These are phyloP conservation scores for Crucibulum laeve DNA, from an alignment of 768 basidiomycete species.

Conservation along the genomic window DNA sequence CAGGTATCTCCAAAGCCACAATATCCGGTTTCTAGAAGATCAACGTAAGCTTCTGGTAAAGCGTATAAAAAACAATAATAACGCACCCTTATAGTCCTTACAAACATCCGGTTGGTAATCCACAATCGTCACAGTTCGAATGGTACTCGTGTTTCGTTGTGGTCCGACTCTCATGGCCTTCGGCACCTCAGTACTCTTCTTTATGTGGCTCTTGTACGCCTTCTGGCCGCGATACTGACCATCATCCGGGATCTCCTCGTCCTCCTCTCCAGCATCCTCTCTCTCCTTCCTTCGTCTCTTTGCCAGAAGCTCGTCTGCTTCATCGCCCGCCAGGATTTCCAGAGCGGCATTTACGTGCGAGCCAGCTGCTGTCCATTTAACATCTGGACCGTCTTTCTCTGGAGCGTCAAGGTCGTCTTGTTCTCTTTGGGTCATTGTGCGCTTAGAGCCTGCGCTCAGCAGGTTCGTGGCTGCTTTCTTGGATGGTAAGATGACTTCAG, in stretches of 20 bases:
- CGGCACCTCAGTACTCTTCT: slow-evolving; percentile 78
- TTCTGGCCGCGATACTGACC: slow-evolving; percentile 84
- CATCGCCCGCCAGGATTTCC: slow-evolving; percentile 81
- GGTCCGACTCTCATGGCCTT: slow-evolving; percentile 86
- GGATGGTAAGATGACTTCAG: slow-evolving; percentile 74
- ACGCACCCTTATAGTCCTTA: slow-evolving; percentile 97
- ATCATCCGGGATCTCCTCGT: slow-evolving; percentile 66
- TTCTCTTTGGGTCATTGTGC: slow-evolving; percentile 62
- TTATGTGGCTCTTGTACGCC: slow-evolving; percentile 76
- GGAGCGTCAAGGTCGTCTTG: slow-evolving; percentile 43
- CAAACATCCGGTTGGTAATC: slow-evolving; percentile 99
- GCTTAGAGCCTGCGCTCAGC: slow-evolving; percentile 52
- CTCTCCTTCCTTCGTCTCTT: slow-evolving; percentile 61
- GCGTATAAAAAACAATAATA: slow-evolving; percentile 3
- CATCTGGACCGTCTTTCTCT: slow-evolving; percentile 60
- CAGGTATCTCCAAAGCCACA: slow-evolving; percentile 99
- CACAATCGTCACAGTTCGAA: slow-evolving; percentile 90
- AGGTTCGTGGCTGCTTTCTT: slow-evolving; percentile 67
- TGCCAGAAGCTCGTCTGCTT: slow-evolving; percentile 70
- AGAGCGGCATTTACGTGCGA: slow-evolving; percentile 71
- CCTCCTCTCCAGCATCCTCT: slow-evolving; percentile 44
- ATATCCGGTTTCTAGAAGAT: slow-evolving; percentile 83
- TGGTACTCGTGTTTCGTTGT: slow-evolving; percentile 73
- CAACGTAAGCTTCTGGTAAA: slow-evolving; percentile 5
- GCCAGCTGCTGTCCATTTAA: slow-evolving; percentile 73